Evolutionary conservation across 208 protist genomes (phyloP).

Genomic region (Trypanosoma conorhini): DNA sequence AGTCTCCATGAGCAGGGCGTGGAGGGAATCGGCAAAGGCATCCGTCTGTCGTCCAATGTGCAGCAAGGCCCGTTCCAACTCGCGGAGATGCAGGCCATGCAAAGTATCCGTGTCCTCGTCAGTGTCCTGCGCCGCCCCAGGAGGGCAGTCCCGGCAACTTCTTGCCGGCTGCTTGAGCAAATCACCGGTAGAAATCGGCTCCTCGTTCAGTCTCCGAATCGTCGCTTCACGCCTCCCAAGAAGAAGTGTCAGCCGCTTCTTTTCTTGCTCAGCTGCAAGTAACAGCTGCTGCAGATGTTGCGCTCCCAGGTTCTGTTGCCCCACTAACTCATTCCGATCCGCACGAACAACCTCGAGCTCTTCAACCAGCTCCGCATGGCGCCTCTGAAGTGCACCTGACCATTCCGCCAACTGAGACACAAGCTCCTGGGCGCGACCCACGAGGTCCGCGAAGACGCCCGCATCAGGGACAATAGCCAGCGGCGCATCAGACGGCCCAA

Average conservation of each 20-base stretch:
- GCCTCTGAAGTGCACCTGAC: slow-evolving; percentile 8
- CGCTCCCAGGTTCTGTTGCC: slow-evolving; percentile 50
- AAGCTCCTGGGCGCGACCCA: slow-evolving; percentile 8
- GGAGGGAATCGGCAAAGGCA: slow-evolving; percentile 6
- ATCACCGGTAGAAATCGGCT: neutral
- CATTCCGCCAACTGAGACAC: slow-evolving; percentile 11
- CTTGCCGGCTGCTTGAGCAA: neutral
- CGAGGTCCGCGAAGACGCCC: neutral
- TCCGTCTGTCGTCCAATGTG: slow-evolving; percentile 15
- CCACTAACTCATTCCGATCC: slow-evolving; percentile 71
- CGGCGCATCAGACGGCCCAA: neutral
- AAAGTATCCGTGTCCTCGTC: neutral
- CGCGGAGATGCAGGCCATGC: neutral
- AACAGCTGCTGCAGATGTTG: slow-evolving; percentile 44
- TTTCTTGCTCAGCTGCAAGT: slow-evolving; percentile 38
- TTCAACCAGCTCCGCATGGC: slow-evolving; percentile 37
- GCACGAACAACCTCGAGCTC: slow-evolving; percentile 69
- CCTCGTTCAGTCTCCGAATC: slow-evolving; percentile 3
- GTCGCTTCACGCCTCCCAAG: slow-evolving; percentile 4
- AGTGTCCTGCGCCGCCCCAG: neutral
- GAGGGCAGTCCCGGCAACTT: neutral
- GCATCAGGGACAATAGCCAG: neutral
- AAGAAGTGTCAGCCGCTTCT: slow-evolving; percentile 9
- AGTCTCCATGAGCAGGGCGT: slow-evolving; percentile 2
- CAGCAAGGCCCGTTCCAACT: slow-evolving; percentile 6